A percentile compares a stretch with the other conserved stretches of the same genome.
Conservation (phyloP, 2,329 filamentous ascomycete genomes). For the Aspergillus ochraceus region DNA sequence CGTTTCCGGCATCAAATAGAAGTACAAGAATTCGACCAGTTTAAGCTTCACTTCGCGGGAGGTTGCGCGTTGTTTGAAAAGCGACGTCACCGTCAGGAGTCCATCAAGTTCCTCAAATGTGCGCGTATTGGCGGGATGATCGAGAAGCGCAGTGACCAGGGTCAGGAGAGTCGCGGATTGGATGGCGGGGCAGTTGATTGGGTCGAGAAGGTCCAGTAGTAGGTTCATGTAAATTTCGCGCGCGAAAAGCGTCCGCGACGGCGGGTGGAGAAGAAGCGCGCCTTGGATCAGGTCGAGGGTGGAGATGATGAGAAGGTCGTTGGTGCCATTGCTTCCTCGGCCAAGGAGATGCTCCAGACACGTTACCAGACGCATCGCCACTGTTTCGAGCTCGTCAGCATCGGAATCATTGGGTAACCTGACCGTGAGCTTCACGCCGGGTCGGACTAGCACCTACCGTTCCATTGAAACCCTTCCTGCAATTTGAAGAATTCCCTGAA, state of each 20-base stretch:
- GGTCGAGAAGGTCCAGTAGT: conserved; percentile 90
- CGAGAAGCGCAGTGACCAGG: conserved; percentile 84
- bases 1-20: conserved; percentile 94
- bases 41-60: conserved; percentile 89
- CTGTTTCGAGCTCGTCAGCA: conserved; percentile 40
- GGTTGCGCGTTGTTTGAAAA: conserved; percentile 88
- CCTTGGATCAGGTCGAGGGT: conserved; percentile 89
- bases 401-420: neutral
- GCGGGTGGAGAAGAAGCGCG: conserved; percentile 81
- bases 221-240: conserved; percentile 95
- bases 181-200: conserved; percentile 85
- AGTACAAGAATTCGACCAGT: conserved; percentile 96
- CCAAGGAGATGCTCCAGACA: conserved; percentile 85
- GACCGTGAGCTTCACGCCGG: neutral
- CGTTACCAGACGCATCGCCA: conserved; percentile 78
- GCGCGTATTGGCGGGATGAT: conserved; percentile 82
- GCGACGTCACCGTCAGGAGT: conserved; percentile 82
- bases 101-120: conserved; percentile 92
- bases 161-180: conserved; percentile 88
- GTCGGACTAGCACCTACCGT: conserved; percentile 54
- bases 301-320: conserved; percentile 84
- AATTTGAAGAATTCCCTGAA: conserved; percentile 96
- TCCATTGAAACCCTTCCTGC: conserved; percentile 98
- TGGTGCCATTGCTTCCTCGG: conserved; percentile 76
- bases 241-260: conserved; percentile 81